Evolutionary conservation across 768 basidiomycete species (phyloP), one percentile per base, ranked within the genome.

Genomic region (Flagelloscypha sp.): DNA sequence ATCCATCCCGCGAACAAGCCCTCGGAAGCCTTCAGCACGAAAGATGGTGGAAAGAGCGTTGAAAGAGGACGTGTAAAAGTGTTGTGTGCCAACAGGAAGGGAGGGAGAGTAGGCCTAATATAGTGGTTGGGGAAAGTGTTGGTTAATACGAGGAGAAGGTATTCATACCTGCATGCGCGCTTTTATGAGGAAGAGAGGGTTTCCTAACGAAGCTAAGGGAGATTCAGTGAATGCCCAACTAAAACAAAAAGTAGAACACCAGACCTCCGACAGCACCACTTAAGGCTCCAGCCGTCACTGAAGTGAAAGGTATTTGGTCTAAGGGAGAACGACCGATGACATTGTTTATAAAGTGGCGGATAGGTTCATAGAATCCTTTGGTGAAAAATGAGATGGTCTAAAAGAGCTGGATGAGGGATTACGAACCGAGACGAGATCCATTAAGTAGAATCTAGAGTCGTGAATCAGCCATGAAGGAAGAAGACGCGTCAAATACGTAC

Each of bases 141-240:
- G 11, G 21, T 25, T 24, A 17, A n/a, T 30, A 40, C 58, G 32
- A 12, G n/a, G n/a, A n/a, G n/a, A n/a, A n/a, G n/a, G n/a, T n/a
- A n/a, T n/a, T n/a, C n/a, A n/a, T n/a, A 81, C 84, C 70, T 99
- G 95, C 84, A 99, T 97, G 29, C 95, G 77, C 5, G 95, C 95
- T 62, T 99, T 99, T 53, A 99, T 78, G 38, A 99, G 65, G 61
- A 95, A 99, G 9, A 95, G 61, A 0, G 92, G 92, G 55, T 88
- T 94, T 27, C 90, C 92, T 27, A 92, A 58, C 33, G 70, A 67
- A 0, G 84, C 84, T 84, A 40, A 24, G 23, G 24, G 34, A 16
- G 13, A 23, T 16, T 18, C 36, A 15, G 38, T 35, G 9, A 9
- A 24, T 16, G 17, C 30, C 6, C 24, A 9, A 22, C 17, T 7